Evolutionary conservation across 2,329 filamentous ascomycete genomes (phyloP).

Genomic region (Phoma herbarum): DNA sequence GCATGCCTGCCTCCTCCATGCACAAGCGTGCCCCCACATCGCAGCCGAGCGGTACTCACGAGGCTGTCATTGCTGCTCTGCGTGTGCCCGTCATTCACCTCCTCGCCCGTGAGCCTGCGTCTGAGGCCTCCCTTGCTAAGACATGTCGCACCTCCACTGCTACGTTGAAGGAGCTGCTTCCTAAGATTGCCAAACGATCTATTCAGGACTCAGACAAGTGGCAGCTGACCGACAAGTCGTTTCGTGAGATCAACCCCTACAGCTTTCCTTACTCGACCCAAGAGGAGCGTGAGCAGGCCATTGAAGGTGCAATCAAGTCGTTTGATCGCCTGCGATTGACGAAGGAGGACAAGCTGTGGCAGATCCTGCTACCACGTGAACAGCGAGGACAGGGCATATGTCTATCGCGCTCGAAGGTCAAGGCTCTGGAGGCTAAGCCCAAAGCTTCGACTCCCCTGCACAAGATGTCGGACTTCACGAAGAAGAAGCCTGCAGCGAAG

Average conservation of each 20-base stretch:
- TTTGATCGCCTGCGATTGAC: constrained; percentile 69
- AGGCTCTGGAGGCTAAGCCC: constrained; percentile 48
- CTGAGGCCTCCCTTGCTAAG: constrained; percentile 42
- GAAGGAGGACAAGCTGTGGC: constrained; percentile 69
- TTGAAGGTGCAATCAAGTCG: constrained; percentile 69
- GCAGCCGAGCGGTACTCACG: constrained; percentile 47
- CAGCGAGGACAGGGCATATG: constrained; percentile 70
- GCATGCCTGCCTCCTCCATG: constrained; percentile 50
- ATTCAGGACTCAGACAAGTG: constrained; percentile 55
- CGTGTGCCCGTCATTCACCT: constrained; percentile 60
- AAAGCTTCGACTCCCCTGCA: constrained; percentile 48
- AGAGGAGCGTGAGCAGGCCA: constrained; percentile 66
- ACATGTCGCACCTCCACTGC: constrained; percentile 42
- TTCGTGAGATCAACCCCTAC: constrained; percentile 69
- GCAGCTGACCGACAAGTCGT: constrained; percentile 65
- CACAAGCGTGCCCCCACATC: constrained; percentile 53
- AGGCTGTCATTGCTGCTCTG: constrained; percentile 53
- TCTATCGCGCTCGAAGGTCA: constrained; percentile 66
- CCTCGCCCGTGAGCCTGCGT: constrained; percentile 56
- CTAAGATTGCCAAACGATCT: constrained; percentile 63
- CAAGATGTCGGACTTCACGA: constrained; percentile 52
- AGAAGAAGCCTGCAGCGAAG: constrained; percentile 54
- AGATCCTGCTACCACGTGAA: constrained; percentile 66
- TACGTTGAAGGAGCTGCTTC: constrained; percentile 45
- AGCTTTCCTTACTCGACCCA: constrained; percentile 65